phyloP scores from a whole-genome alignment of 169 alveolate genomes.

The Eimeria brunetti region DNA sequence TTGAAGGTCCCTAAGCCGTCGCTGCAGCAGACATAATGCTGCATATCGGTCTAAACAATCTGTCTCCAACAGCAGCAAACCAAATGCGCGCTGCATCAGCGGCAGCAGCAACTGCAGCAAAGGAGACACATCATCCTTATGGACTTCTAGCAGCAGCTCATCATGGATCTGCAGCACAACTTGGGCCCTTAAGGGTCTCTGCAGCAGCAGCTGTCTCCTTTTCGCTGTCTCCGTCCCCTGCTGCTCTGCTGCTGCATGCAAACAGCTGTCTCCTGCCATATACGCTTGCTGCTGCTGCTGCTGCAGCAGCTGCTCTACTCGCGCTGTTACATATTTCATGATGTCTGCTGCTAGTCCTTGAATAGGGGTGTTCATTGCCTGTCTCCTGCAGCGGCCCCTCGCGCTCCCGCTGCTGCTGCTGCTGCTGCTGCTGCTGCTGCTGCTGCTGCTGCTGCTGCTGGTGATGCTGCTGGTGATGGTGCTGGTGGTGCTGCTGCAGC shows the following conservation, averaged over 20 bases:
- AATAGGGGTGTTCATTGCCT: slow-evolving; percentile 87
- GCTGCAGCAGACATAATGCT: slow-evolving; percentile 11
- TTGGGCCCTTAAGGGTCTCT: slow-evolving; percentile 63
- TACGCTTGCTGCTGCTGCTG: slow-evolving; percentile 52
- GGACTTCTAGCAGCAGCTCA: slow-evolving; percentile 84
- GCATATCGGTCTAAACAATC: slow-evolving; percentile 46
- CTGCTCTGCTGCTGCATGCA: background rate
- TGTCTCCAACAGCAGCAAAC: slow-evolving; percentile 35
- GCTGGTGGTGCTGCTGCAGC: no score
- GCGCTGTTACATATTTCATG: slow-evolving; percentile 83
- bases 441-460: background rate
- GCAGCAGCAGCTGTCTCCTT: background rate
- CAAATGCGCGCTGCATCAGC: slow-evolving; percentile 64
- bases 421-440: background rate
- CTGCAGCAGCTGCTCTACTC: slow-evolving; percentile 62
- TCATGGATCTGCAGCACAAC: slow-evolving; percentile 86
- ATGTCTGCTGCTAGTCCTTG: slow-evolving; percentile 88
- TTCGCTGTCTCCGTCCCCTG: background rate
- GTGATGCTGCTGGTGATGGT: no score
- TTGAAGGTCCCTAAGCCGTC: background rate
- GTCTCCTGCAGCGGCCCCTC: slow-evolving; percentile 80
- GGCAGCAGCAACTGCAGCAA: slow-evolving; percentile 24
- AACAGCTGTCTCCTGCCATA: background rate
- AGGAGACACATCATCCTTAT: background rate
- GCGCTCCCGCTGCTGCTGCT: slow-evolving; percentile 15